These are phyloP conservation scores for Primulina tabacum DNA, from an alignment of 257 asterid species.

Conservation along the genomic window DNA sequence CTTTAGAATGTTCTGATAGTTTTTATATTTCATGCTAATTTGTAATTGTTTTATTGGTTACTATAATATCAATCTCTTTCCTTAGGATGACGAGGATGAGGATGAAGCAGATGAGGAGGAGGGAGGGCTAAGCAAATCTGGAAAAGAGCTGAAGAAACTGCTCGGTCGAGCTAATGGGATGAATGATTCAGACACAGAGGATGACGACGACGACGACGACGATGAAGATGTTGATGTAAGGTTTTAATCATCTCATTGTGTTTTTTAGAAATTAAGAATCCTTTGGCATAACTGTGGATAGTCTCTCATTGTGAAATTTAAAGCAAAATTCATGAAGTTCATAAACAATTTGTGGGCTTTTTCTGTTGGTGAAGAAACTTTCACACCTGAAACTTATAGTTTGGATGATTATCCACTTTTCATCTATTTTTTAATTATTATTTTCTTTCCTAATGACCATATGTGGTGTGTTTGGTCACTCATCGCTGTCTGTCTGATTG, in stretches of 20 bases:
- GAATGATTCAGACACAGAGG: constrained; percentile 84
- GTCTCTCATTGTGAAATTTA: background rate
- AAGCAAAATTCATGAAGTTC: constrained; percentile 2
- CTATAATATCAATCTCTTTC: constrained; percentile 16
- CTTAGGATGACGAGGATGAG: constrained; percentile 91
- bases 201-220: constrained; percentile 73
- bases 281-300: constrained; percentile 11
- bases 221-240: constrained; percentile 46
- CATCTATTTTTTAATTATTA: background rate
- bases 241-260: background rate
- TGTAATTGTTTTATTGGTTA: background rate
- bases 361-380: constrained; percentile 3
- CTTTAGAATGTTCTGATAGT: constrained; percentile 9
- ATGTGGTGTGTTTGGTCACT: background rate
- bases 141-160: constrained; percentile 91
- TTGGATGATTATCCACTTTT: background rate
- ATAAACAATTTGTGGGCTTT: constrained; percentile 1
- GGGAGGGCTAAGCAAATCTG: constrained; percentile 91
- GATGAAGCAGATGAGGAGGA: constrained; percentile 79
- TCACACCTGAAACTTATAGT: background rate
- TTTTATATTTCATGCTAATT: background rate
- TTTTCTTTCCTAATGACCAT: constrained; percentile 1
- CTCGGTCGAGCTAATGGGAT: constrained; percentile 88
- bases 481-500: background rate
- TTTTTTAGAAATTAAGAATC: background rate